Evolutionary conservation across 805 yeast species (phyloP), one percentile per base, ranked within the genome.

Genomic region (Metschnikowia baotianmanensis): DNA sequence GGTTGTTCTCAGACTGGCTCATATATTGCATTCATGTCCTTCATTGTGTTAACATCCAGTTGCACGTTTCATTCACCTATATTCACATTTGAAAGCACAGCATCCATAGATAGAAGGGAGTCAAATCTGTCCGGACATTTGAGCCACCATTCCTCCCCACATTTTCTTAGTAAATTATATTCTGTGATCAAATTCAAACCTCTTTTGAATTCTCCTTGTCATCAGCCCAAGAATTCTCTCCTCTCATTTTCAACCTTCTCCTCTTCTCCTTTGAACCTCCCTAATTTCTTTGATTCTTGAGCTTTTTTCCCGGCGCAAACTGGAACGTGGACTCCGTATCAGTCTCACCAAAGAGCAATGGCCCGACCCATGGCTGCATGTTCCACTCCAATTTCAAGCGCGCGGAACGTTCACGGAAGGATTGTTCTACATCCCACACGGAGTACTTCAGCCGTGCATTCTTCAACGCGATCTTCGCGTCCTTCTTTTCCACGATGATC

Each of bases 311-410:
- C 40, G 54, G 44, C 5, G 65, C 69, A 58, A 69, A 69, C 19
- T 50, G 50, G 45, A 69, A 64, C 2, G 58, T 45, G 9, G 55
- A 43, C 15, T 42, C 42, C 5, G 65, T 48, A 13, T 44, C 44
- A 10, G 73, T 72, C 39, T 75, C 73, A 3, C 96, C 96, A 61
- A 70, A 85, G 0, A 80, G 59, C 47, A 91, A 65, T 0, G 88
- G 79, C 10, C 99, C 99, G 6, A 91, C 78, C 60, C 81, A 74
- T 1, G 99, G 99, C 65, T 91, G 98, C 33, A 91, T 74, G 59
- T 90, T 90, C 91, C 96, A 91, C 48, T 86, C 89, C 38, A 91
- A 68, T 46, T 72, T 78, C 42, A 91, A 68, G 4, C 66, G 70
- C 16, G 95, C 87, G 17, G 82, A 77, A 53, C 85, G 77, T 38